Conservation (phyloP, 2,329 filamentous ascomycete species). For the Cladophialophora immunda region DNA sequence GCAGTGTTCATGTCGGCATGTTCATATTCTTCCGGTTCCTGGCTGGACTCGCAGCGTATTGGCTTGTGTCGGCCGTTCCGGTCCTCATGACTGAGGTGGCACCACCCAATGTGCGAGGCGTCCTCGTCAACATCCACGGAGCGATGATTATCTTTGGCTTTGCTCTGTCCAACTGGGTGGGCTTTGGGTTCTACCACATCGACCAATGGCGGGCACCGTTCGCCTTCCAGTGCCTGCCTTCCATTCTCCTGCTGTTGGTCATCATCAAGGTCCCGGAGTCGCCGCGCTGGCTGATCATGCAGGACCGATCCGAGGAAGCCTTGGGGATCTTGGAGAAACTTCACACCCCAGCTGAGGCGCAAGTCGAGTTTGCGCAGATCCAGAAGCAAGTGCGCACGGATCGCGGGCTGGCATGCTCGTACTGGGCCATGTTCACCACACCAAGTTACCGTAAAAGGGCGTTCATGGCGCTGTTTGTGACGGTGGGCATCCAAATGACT, state of each 20-base stretch:
- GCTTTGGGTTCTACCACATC: conserved; percentile 7
- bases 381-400: conserved; percentile 18
- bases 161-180: conserved; percentile 21
- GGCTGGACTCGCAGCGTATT: conserved; percentile 17
- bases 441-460: conserved; percentile 27
- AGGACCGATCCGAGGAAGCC: conserved; percentile 22
- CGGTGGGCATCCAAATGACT: conserved; percentile 13
- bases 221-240: conserved; percentile 8
- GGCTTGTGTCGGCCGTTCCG: conserved; percentile 25
- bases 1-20: conserved; percentile 26
- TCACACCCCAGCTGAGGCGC: conserved; percentile 20
- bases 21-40: conserved; percentile 31
- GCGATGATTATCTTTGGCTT: conserved; percentile 23
- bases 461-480: conserved; percentile 15
- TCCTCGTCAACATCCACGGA: conserved; percentile 25
- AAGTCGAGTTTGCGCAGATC: conserved; percentile 27
- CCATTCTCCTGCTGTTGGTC: conserved; percentile 6
- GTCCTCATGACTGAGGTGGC: conserved; percentile 26
- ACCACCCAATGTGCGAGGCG: conserved; percentile 30
- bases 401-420: conserved; percentile 12
- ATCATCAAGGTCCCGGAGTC: conserved; percentile 25
- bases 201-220: conserved; percentile 19
- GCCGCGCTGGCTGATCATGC: conserved; percentile 25
- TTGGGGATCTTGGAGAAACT: conserved; percentile 9
- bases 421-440: conserved; percentile 20